A percentile compares a stretch with the other conserved stretches of the same genome.
phyloP scores from a whole-genome alignment of 805 yeast species.

The Candida michaelii region DNA sequence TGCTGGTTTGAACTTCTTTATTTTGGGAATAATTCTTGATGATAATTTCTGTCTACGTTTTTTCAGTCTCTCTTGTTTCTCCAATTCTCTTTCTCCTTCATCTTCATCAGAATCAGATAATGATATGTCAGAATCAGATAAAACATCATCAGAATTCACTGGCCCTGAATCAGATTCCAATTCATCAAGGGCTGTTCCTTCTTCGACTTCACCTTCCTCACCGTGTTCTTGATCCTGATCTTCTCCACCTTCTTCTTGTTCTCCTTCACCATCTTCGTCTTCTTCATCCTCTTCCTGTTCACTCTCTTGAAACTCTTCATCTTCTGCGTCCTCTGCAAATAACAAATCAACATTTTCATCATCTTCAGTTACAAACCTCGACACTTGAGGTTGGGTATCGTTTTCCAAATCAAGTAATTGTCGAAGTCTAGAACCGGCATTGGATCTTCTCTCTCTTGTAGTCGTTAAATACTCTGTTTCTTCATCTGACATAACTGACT shows the following conservation, averaged over 20 bases:
- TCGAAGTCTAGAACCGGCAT: slow-evolving; percentile 86
- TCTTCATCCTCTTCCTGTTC: slow-evolving; percentile 22
- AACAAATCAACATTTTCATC: slow-evolving; percentile 73
- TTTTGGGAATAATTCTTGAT: slow-evolving; percentile 27
- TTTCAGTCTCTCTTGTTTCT: slow-evolving; percentile 40
- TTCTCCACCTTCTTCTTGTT: slow-evolving; percentile 24
- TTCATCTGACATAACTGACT: slow-evolving; percentile 12
- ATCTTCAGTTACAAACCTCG: slow-evolving; percentile 51
- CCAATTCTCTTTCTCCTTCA: slow-evolving; percentile 66
- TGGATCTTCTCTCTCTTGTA: slow-evolving; percentile 74
- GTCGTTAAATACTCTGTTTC: slow-evolving; percentile 51
- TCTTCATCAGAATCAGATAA: slow-evolving; percentile 59
- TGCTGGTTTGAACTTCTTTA: slow-evolving; percentile 29
- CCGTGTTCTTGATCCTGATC: slow-evolving; percentile 22
- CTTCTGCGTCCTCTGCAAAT: slow-evolving; percentile 54
- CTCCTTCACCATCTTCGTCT: slow-evolving; percentile 19
- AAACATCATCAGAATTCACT: slow-evolving; percentile 47
- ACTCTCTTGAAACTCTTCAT: slow-evolving; percentile 30
- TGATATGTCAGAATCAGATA: slow-evolving; percentile 55
- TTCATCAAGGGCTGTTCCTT: slow-evolving; percentile 18
- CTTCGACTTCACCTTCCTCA: slow-evolving; percentile 20
- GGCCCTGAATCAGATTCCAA: slow-evolving; percentile 16
- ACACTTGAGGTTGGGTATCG: slow-evolving; percentile 16
- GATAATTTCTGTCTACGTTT: slow-evolving; percentile 26
- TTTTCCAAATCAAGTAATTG: slow-evolving; percentile 68